Base-by-base conservation (phyloP, 169 alveolate species). In the Plasmodium coatneyi region DNA sequence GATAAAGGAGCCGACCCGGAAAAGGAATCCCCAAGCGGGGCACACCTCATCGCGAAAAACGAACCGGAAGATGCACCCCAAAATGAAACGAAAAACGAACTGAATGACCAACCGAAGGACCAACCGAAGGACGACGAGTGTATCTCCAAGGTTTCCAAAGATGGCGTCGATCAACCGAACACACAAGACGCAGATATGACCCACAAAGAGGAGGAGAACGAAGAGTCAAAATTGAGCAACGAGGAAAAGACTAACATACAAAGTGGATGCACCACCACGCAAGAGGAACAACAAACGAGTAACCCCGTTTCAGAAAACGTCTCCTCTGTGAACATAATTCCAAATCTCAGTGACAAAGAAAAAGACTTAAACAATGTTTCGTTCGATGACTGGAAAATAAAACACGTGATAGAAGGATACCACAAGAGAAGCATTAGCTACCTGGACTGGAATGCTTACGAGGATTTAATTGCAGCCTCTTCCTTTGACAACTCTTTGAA, bases 311-410 rank as follows among this genome's bases (percentile, higher is more conserved):
- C 81, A 84, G 49, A 43, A 5, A 10, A 72, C 93, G 4, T 36
- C 28, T 83, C 60, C 72, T 66, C 41, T 49, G 22, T 60, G 74
- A 60, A 9, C 74, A 74, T 22, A n/a, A 66, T 72, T 34, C 76
- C 80, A 82, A 19, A 71, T 90, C 36, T 82, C 28, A 28, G 54
- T 46, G 52, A 76, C 30, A 43, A 90, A 39, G 70, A 52, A 46
- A 30, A 81, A 54, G 43, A 28, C 32, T 14, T 84, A 9, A 46
- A 80, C 80, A 70, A 84, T 34, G 32, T 76, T 2, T 25, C 16
- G 19, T 82, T 91, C 92, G 97, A 96, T 92, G 97, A 96, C 76
- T 96, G 97, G 97, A 92, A 90, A 76, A 83, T 90, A 9, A 87
- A 83, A 66, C 94, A 90, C 71, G 81, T 92, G 16, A 92, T 93